phyloP scores from a whole-genome alignment of 1,139 yeast species.

The Hemisphaericaspora xylofermentans region DNA sequence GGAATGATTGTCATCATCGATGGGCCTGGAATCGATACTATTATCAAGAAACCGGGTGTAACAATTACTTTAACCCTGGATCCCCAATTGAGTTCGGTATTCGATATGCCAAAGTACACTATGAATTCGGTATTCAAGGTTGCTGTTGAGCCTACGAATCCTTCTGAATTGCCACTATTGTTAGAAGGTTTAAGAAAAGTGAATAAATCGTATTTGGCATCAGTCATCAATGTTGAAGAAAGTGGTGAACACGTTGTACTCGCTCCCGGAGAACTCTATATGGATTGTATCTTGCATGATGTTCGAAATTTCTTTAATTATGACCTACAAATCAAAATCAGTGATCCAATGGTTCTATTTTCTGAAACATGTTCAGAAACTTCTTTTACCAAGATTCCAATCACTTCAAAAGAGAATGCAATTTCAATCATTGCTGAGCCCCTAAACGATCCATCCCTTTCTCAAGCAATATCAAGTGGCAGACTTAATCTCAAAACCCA shows the following conservation, averaged over 20 bases:
- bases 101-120: conserved; percentile 45
- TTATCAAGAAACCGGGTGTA: conserved; percentile 57
- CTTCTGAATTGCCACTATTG: conserved; percentile 75
- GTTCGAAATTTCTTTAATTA: conserved; percentile 58
- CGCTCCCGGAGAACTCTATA: conserved; percentile 85
- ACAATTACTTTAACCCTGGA: conserved; percentile 26
- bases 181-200: conserved; percentile 65
- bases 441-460: conserved; percentile 48
- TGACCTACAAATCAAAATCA: conserved; percentile 71
- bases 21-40: conserved; percentile 50
- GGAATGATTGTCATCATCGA: conserved; percentile 70
- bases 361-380: conserved; percentile 72
- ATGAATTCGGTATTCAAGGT: conserved; percentile 69
- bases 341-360: conserved; percentile 81
- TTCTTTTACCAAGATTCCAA: conserved; percentile 63
- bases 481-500: conserved; percentile 33
- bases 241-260: conserved; percentile 82
- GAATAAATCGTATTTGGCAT: conserved; percentile 63
- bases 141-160: conserved; percentile 78
- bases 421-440: conserved; percentile 83
- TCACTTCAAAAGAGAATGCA: conserved; percentile 52
- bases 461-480: conserved; percentile 58
- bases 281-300: conserved; percentile 84
- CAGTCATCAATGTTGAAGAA: conserved; percentile 72
- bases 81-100: conserved; percentile 13